Base-by-base conservation (phyloP, 108 stramenopile species). In the Pseudonitzschia pungens region DNA sequence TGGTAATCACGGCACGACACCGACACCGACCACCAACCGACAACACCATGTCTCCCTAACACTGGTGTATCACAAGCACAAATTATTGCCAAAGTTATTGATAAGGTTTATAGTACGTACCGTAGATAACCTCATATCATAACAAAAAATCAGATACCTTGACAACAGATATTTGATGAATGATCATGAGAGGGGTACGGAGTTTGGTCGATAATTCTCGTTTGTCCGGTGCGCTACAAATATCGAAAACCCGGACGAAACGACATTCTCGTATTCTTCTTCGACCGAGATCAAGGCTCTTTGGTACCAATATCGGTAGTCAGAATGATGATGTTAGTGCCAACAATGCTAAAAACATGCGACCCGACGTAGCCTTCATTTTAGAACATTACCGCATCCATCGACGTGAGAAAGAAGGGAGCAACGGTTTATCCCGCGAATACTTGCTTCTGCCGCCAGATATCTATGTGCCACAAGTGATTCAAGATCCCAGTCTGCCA, bases 371-470 rank as follows among this genome's bases (percentile, higher is more conserved):
- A 2, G 65, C 33, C 22, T 72, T 42, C 33, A 72, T 78, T 70
- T 70, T 45, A 60, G 48, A 68, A 56, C 54, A 78, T 7, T 78
- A 72, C 65, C 26, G 33, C 8, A 64, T 72, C 44, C 62, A 77
- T 56, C 33, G 53, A 24, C 56, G 66, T 18, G 66, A 65, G 18
- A 59, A 72, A 2, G 43, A 45, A 27, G 71, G 71, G 16, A 65
- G 16, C 56, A 64, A 64, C 0, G 53, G 74, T 28, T 70, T 69
- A 22, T 76, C 83, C 42, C 70, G 75, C 9, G 83, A 84, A 65
- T 84, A 84, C 44, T 32, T 80, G 1, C 57, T 84, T 31, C 33
- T 84, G 18, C 79, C 77, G 24, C 78, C 78, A 9, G 48, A 69
- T 55, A 26, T 41, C 28, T 48, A 71, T 11, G 44, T 60, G 9